phyloP scores from a whole-genome alignment of 768 basidiomycete species.

The Mycena belliarum region DNA sequence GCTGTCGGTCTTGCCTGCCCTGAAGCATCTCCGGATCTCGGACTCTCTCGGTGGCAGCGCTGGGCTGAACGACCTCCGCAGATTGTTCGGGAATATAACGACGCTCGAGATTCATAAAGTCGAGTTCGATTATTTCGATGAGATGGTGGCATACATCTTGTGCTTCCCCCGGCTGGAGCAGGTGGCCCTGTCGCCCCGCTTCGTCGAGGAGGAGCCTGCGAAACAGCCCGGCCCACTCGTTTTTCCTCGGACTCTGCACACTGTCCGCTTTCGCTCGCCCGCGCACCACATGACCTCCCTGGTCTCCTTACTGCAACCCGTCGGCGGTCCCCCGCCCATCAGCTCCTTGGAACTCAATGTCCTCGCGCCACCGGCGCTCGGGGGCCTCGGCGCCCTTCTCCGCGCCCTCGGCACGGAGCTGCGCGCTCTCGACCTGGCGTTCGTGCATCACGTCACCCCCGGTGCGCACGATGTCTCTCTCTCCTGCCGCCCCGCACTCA shows the following conservation, averaged over 20 bases:
- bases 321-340: neutral
- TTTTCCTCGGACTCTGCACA: neutral
- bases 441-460: slow-evolving; percentile 7
- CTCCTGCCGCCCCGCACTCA: no score
- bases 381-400: neutral
- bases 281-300: neutral
- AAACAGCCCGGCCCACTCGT: neutral
- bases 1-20: neutral
- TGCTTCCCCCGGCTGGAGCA: neutral
- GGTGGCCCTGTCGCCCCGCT: neutral
- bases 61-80: neutral
- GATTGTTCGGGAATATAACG: neutral
- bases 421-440: slow-evolving; percentile 1
- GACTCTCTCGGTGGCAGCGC: neutral
- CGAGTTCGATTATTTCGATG: neutral
- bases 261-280: neutral
- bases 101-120: neutral
- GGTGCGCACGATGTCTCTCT: neutral
- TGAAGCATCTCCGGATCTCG: neutral
- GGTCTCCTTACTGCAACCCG: neutral
- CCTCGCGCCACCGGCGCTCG: neutral
- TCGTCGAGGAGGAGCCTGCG: neutral
- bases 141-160: neutral
- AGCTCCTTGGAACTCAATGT: neutral
- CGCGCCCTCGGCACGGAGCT: slow-evolving; percentile 4